Base-by-base conservation (phyloP, 1,284 basidiomycete species). In the Cryptococcus wingfieldii region DNA sequence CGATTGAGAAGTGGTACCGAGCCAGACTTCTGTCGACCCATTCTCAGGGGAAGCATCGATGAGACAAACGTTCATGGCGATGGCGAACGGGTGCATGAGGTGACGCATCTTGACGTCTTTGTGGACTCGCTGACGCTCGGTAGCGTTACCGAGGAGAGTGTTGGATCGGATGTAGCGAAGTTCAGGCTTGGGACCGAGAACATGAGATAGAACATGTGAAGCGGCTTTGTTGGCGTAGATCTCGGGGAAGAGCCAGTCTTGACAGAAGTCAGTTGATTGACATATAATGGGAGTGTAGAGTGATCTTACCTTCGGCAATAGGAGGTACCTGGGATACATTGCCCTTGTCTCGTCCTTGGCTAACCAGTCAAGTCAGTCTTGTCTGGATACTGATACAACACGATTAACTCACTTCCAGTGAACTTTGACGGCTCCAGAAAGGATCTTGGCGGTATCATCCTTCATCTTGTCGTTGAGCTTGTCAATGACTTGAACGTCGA, bases 301-400 rank as follows among this genome's bases (percentile, higher is more conserved):
- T 38, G 19, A 49, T 16, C 60, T 48, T 45, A 61, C 60, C 57
- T 45, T 58, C 47, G 19, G 53, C 51, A 12, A 61, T 42, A 1
- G 60, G 60, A 18, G 60, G 60, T 6, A 61, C 60, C 46, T 61
- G 60, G 13, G 60, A 59, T 27, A 62, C 50, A 41, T 59, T 59
- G 7, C 60, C 60, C 18, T 54, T 52, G n/a, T 51, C 44, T 23
- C 38, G 19, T 37, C 58, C 54, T 49, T 50, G 52, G 51, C 56
- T 50, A 37, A 23, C 18, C 43, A 18, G 7, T 39, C 39, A 16
- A n/a, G 28, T 48, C 42, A 10, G 16, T 41, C 5, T 54, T 54
- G 38, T 41, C 37, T 28, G 27, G 19, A 31, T 14, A 46, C 10
- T 50, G 27, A 16, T 23, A 28, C 23, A 9, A n/a, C 16, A 44